Percentiles rank a stretch among this genome's conserved stretches.
Evolutionary conservation across 352 stramenopile genomes (phyloP).

Genomic region (Blastocystis sp.): DNA sequence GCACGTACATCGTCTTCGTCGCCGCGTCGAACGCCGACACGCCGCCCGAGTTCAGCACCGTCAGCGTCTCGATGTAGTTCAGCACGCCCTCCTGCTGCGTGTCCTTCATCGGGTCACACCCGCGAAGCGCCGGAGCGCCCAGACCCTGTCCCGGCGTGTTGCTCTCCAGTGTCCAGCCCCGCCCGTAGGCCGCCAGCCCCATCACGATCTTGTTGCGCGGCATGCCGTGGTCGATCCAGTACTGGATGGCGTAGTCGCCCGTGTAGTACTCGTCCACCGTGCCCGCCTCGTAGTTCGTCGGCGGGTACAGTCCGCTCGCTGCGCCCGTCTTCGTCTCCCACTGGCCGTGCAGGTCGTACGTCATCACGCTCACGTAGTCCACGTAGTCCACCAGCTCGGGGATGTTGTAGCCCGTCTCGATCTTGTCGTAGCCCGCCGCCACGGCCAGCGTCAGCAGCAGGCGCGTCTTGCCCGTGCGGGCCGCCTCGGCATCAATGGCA

Average conservation of each 20-base stretch:
- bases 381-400: constrained; percentile 20
- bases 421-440: constrained; percentile 57
- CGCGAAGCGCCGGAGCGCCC: constrained; percentile 23
- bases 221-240: constrained; percentile 55
- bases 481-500: constrained; percentile 47
- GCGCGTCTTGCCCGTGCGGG: constrained; percentile 36
- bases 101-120: constrained; percentile 49
- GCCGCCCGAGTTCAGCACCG: constrained; percentile 24
- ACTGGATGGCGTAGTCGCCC: constrained; percentile 61
- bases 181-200: constrained; percentile 53
- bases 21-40: constrained; percentile 3
- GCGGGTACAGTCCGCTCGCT: constrained; percentile 51
- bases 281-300: constrained; percentile 12
- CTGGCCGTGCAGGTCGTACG: constrained; percentile 63
- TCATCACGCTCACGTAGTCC: constrained; percentile 51
- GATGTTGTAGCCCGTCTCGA: constrained; percentile 48
- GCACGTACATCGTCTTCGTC: constrained; percentile 54
- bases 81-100: constrained; percentile 57
- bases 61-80: constrained; percentile 57
- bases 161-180: constrained; percentile 54
- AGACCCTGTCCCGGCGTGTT: constrained; percentile 24
- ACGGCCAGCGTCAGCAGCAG: constrained; percentile 53
- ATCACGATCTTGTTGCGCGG: constrained; percentile 61
- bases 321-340: constrained; percentile 57
- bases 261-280: constrained; percentile 63